phyloP scores from a whole-genome alignment of 371 early-diverging fungal species.

The Mucor piriformis region DNA sequence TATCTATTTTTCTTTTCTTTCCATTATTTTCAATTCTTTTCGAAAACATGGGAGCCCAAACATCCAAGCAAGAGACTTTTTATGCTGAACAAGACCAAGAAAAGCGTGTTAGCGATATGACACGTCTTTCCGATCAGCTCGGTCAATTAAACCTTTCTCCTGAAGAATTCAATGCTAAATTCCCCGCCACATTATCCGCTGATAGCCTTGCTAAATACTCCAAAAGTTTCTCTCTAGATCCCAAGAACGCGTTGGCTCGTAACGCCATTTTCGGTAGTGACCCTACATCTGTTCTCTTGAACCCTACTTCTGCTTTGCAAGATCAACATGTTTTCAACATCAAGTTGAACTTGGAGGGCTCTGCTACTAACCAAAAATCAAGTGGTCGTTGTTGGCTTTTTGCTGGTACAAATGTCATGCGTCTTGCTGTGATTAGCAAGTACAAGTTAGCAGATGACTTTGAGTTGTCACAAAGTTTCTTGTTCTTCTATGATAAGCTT shows the following conservation, averaged over 20 bases:
- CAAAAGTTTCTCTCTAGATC: slow-evolving; percentile 57
- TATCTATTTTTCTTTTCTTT: neutral
- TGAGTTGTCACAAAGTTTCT: slow-evolving; percentile 78
- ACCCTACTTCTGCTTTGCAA: slow-evolving; percentile 48
- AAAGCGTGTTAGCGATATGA: neutral
- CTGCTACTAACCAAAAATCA: slow-evolving; percentile 75
- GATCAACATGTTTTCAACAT: slow-evolving; percentile 60
- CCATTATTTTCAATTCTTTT: neutral
- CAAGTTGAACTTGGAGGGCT: slow-evolving; percentile 63
- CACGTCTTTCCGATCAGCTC: slow-evolving; percentile 2
- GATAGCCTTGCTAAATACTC: slow-evolving; percentile 35
- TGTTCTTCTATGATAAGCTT: slow-evolving; percentile 83
- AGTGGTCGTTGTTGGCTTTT: slow-evolving; percentile 89
- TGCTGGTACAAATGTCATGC: slow-evolving; percentile 65
- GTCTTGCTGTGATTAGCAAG: slow-evolving; percentile 36
- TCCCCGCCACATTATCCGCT: slow-evolving; percentile 1
- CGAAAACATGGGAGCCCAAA: slow-evolving; percentile 13
- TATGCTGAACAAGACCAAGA: slow-evolving; percentile 1
- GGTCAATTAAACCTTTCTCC: neutral
- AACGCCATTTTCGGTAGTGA: slow-evolving; percentile 66
- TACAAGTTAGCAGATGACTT: slow-evolving; percentile 75
- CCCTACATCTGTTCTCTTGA: slow-evolving; percentile 61
- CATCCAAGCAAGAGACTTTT: slow-evolving; percentile 8
- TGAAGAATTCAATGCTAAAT: neutral
- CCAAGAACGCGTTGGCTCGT: slow-evolving; percentile 68